Base-by-base conservation (phyloP, 805 yeast genomes). In the Candida broadrunensis region DNA sequence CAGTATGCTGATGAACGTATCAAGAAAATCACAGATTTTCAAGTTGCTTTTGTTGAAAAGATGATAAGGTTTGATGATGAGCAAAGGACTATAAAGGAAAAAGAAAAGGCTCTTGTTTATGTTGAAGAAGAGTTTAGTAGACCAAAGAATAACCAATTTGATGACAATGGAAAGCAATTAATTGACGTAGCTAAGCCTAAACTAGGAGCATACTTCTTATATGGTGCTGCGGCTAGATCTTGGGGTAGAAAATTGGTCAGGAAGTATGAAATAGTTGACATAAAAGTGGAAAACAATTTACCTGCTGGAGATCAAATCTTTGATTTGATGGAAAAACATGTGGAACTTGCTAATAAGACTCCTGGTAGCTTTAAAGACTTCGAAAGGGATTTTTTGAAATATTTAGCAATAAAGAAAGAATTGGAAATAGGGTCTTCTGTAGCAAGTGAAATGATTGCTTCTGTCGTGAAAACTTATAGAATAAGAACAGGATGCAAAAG, bases 31-130 rank as follows among this genome's bases (percentile, higher is more conserved):
- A 26, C 29, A 11, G 55, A 54, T 33, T 43, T 50, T 14, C 41
- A 46, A 24, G 35, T 38, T 8, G 47, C 41, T 29, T 45, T 42
- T 14, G 37, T 50, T 19, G 57, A 53, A 34, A 47, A 49, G 36
- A 15, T 49, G 16, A 41, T 47, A 5, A 32, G 54, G 13, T 44
- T 54, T 42, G 47, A 44, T 23, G 49, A 56, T 30, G 40, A 40
- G 3, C 51, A 54, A 39, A 46, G 56, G 31, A 20, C 20, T 4
- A 30, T 44, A 18, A 46, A 49, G 30, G 51, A 49, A 15, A 36
- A 36, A 2, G 58, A 55, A 39, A 43, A 51, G 15, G 39, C 38
- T 23, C 17, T 47, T 18, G 30, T 49, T 16, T 34, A 34, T 12
- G 37, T 46, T 21, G 41, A 29, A 29, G 32, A 29, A 14, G 18